phyloP scores from a whole-genome alignment of 441 rosid genomes.

The Corymbia calophylla region DNA sequence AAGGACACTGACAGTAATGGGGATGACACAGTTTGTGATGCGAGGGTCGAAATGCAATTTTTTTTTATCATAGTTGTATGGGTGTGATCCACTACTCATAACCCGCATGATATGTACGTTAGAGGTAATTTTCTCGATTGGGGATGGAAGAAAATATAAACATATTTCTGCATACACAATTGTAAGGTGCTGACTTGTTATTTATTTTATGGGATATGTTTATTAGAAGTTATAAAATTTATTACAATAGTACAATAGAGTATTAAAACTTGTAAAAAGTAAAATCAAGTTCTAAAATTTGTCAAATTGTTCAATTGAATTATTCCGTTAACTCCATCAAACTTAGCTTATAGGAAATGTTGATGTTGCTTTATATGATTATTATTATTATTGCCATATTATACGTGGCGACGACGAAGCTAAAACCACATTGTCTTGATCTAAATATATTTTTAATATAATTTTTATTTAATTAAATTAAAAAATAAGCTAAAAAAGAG shows the following conservation, averaged over 20 bases:
- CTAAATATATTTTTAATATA: no score
- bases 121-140: background rate
- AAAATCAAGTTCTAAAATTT: fast-evolving
- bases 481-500: no score
- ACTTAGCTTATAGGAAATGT: no score
- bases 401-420: no score
- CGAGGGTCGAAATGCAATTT: background rate
- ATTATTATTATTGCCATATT: no score
- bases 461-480: no score
- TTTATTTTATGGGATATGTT: no score
- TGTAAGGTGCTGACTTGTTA: background rate
- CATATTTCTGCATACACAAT: background rate
- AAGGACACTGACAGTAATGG: background rate
- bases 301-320: fast-evolving
- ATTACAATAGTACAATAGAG: fast-evolving
- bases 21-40: background rate
- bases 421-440: fast-evolving
- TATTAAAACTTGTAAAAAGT: fast-evolving
- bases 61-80: background rate
- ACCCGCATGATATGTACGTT: background rate
- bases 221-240: background rate
- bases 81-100: background rate
- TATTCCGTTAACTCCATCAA: fast-evolving
- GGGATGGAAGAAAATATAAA: background rate
- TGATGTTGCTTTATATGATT: no score